Conservation (phyloP, 257 asterid genomes). For the Salvia rosmarinus region DNA sequence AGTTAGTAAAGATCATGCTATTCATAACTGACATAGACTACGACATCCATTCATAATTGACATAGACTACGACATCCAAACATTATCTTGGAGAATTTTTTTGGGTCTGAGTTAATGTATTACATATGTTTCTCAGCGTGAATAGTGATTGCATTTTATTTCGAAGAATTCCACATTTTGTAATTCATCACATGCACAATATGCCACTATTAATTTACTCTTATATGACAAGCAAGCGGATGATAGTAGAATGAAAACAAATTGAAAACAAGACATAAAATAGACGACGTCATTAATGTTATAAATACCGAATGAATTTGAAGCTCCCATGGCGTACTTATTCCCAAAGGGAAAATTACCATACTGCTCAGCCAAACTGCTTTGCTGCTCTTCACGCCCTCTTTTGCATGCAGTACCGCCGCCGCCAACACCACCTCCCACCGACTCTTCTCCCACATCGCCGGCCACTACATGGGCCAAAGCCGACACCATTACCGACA, state of each 20-base stretch:
- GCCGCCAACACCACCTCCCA: not conserved
- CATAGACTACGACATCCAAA: too few relatives aligned
- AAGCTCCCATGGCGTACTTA: not conserved
- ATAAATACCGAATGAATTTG: constrained; percentile 3
- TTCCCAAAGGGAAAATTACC: not conserved
- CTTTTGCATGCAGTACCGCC: constrained; percentile 31
- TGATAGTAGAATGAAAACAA: too few relatives aligned
- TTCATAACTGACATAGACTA: too few relatives aligned
- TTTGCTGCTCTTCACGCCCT: constrained; percentile 4
- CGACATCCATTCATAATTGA: too few relatives aligned
- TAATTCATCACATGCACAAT: not conserved
- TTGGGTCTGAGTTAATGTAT: too few relatives aligned
- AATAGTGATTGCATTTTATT: too few relatives aligned
- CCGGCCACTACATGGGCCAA: constrained; percentile 54
- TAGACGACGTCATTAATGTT: not conserved
- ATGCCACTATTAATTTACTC: too few relatives aligned
- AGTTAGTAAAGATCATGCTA: too few relatives aligned
- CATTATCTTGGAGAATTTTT: too few relatives aligned
- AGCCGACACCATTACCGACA: constrained; percentile 66
- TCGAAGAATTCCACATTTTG: too few relatives aligned
- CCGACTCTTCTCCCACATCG: not conserved
- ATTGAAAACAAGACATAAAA: not conserved
- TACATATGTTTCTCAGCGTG: too few relatives aligned
- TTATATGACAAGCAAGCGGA: too few relatives aligned
- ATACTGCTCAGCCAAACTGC: not conserved